phyloP scores from a whole-genome alignment of 2,329 filamentous ascomycete species.

The Thelonectria olida region DNA sequence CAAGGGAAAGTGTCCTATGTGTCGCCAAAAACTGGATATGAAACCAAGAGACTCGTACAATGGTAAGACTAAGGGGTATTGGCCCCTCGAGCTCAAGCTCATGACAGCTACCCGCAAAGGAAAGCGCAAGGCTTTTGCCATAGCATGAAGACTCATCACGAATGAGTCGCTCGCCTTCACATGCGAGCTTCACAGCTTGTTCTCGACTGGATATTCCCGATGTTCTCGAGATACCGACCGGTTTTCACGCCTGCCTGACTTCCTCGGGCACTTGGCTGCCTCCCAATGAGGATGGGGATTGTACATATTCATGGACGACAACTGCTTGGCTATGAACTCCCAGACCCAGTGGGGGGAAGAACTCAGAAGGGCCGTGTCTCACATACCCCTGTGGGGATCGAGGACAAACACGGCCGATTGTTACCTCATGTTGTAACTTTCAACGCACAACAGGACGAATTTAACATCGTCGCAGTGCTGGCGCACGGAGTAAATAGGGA shows the following conservation, averaged over 20 bases:
- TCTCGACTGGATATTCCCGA: not conserved
- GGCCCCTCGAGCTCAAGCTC: conserved; percentile 69
- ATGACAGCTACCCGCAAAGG: conserved; percentile 66
- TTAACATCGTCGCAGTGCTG: not conserved
- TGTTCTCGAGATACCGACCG: not conserved
- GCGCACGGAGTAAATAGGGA: conserved; percentile 35
- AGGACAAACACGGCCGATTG: not conserved
- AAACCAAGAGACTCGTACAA: conserved; percentile 52
- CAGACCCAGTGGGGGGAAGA: no score
- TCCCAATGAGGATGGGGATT: not conserved
- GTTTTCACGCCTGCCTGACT: not conserved
- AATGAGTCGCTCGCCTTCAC: not conserved
- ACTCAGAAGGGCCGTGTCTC: not conserved
- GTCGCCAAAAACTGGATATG: conserved; percentile 66
- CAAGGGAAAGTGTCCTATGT: conserved; percentile 71
- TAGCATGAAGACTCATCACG: conserved; percentile 32
- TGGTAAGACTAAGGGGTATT: conserved; percentile 61
- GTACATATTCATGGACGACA: not conserved
- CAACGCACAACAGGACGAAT: conserved; percentile 12
- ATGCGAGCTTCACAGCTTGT: no score
- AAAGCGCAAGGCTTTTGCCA: conserved; percentile 47
- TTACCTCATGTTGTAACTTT: not conserved
- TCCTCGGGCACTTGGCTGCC: not conserved
- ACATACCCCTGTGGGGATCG: no score
- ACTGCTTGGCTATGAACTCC: not conserved